A percentile compares a stretch with the other conserved stretches of the same genome.
Conservation (phyloP, 495 filamentous ascomycete species). For the Penicillium lividum region DNA sequence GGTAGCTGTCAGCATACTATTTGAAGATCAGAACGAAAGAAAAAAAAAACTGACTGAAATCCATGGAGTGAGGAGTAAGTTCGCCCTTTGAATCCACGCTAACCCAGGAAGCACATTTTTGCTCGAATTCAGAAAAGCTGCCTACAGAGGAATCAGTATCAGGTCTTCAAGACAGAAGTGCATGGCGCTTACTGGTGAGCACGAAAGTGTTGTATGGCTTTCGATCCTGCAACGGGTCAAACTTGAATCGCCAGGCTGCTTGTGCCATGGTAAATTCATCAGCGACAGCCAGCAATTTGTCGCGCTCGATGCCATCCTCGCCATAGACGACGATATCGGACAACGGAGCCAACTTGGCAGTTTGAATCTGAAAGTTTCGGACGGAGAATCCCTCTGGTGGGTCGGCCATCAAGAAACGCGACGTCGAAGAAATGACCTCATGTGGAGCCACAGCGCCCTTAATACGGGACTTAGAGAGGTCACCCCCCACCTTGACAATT, state of each 20-base stretch:
- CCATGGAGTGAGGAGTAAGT: conserved; percentile 76
- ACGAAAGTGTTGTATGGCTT: conserved; percentile 85
- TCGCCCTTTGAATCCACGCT: conserved; percentile 71
- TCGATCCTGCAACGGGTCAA: conserved; percentile 55
- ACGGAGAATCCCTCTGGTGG: conserved; percentile 80
- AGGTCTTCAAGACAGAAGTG: background rate
- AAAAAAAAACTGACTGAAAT: conserved; percentile 66
- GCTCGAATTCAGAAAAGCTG: conserved; percentile 73
- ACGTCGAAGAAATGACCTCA: conserved; percentile 64
- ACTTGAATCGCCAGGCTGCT: conserved; percentile 65
- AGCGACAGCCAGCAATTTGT: conserved; percentile 64
- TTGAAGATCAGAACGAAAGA: conserved; percentile 4
- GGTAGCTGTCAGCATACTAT: conserved; percentile 18
- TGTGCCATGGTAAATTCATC: conserved; percentile 76
- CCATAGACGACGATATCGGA: conserved; percentile 94
- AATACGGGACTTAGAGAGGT: conserved; percentile 70
- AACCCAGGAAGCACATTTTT: conserved; percentile 67
- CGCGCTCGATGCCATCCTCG: conserved; percentile 56
- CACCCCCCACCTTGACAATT: conserved; percentile 84
- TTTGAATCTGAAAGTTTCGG: conserved; percentile 96
- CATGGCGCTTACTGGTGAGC: conserved; percentile 53
- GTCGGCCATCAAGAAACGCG: conserved; percentile 61
- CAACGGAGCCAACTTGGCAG: conserved; percentile 81
- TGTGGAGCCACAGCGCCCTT: conserved; percentile 82
- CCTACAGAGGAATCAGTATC: conserved; percentile 42